Evolutionary conservation across 208 protist genomes (phyloP).

Genomic region (Leishmania arabica): DNA sequence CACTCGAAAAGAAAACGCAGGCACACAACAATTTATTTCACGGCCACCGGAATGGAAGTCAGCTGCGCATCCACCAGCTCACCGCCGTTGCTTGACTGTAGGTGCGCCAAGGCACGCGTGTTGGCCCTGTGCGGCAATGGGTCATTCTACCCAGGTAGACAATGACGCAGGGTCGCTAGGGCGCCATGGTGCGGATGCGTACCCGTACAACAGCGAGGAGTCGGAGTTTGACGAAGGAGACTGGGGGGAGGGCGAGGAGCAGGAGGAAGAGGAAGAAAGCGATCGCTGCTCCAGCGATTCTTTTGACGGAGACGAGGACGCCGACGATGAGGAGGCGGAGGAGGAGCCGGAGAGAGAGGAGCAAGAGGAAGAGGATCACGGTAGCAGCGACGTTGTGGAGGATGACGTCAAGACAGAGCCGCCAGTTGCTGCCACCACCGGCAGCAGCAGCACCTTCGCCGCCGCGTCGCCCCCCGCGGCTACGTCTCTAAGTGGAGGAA

Average conservation of each 20-base stretch:
- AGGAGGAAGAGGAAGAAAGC: background rate
- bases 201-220: conserved; percentile 5
- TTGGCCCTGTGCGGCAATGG: background rate
- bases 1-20: background rate
- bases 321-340: background rate
- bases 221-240: conserved; percentile 16
- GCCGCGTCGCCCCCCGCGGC: background rate
- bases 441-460: background rate
- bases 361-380: background rate
- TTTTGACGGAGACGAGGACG: background rate
- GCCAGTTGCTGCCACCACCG: background rate
- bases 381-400: background rate
- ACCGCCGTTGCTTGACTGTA: background rate
- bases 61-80: background rate
- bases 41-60: background rate
- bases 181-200: background rate
- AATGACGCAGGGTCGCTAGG: background rate
- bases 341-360: background rate
- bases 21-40: background rate
- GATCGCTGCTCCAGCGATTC: background rate
- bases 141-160: background rate
- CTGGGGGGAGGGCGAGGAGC: conserved; percentile 9
- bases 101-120: background rate
- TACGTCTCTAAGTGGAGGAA: background rate
- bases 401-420: background rate